phyloP scores from a whole-genome alignment of 176 grass and related monocot species.

The Urochloa ruziziensis region DNA sequence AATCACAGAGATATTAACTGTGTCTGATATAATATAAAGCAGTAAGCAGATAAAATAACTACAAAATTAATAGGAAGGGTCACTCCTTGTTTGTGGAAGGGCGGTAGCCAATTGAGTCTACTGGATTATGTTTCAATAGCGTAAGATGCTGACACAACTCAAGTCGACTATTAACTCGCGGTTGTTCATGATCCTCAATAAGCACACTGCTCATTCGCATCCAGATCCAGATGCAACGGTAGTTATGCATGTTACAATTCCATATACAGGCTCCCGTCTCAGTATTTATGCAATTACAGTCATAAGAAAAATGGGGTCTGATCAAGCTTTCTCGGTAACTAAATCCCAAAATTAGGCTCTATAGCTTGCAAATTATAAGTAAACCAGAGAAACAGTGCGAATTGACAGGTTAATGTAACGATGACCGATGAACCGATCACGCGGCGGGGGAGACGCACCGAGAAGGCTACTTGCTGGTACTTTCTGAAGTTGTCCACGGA shows the following conservation, averaged over 20 bases:
- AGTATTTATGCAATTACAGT: not conserved
- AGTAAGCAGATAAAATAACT: not conserved
- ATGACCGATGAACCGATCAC: not conserved
- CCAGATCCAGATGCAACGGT: not conserved
- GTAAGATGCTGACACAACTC: not conserved
- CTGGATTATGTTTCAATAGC: not conserved
- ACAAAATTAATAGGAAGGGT: not conserved
- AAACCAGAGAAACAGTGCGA: not conserved
- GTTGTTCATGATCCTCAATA: not conserved
- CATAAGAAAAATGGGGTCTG: not conserved
- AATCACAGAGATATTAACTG: not conserved
- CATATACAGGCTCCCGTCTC: not conserved
- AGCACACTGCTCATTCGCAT: not conserved
- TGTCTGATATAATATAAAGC: not conserved
- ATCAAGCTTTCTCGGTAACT: not conserved
- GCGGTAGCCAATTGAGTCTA: not conserved
- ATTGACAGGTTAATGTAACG: not conserved
- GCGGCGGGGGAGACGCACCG: constrained; percentile 33
- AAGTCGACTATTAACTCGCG: not conserved
- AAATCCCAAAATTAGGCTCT: not conserved
- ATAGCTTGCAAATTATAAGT: not conserved
- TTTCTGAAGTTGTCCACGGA: constrained; percentile 78
- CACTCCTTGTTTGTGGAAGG: not conserved
- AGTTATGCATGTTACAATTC: not conserved
- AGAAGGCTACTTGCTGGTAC: constrained; percentile 69